Conservation (phyloP, 2,329 filamentous ascomycete genomes). For the Cryphonectria naterciae region DNA sequence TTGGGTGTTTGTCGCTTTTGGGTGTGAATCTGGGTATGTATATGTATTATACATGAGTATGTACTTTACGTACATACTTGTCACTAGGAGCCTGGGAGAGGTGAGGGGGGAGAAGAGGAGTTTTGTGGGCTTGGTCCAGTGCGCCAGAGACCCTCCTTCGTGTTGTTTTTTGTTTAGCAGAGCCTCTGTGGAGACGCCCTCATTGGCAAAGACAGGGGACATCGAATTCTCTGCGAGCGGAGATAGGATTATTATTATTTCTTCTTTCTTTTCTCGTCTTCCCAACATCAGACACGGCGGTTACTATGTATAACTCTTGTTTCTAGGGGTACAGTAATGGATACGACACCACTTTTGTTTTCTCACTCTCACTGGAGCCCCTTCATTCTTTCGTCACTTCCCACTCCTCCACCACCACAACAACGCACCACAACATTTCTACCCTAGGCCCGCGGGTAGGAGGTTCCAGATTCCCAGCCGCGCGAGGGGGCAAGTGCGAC, state of each 20-base stretch:
- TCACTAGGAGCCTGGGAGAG: not conserved
- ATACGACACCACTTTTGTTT: not conserved
- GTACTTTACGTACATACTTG: not conserved
- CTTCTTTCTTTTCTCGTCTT: not conserved
- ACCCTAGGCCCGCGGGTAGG: not conserved
- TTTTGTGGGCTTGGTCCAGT: conserved; percentile 5
- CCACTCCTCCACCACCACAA: not conserved
- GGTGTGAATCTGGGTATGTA: not conserved
- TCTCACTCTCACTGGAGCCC: conserved; percentile 5
- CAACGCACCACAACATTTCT: not conserved
- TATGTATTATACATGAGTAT: not conserved
- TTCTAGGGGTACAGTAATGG: conserved; percentile 16
- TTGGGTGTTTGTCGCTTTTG: not conserved
- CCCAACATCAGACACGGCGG: not conserved
- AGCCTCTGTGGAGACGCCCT: conserved; percentile 6
- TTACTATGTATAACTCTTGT: not conserved
- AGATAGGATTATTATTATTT: not conserved
- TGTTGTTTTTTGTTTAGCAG: not conserved
- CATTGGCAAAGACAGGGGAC: conserved; percentile 5
- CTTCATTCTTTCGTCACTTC: conserved; percentile 6
- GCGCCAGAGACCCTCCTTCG: not conserved
- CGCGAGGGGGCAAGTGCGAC: conserved; percentile 12
- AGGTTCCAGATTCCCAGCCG: conserved; percentile 22
- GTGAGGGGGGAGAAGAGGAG: not conserved
- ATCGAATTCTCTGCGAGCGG: not conserved